These are phyloP conservation scores for Paramecium biaurelia DNA, from an alignment of 73 alveolate species.

Conservation along the genomic window DNA sequence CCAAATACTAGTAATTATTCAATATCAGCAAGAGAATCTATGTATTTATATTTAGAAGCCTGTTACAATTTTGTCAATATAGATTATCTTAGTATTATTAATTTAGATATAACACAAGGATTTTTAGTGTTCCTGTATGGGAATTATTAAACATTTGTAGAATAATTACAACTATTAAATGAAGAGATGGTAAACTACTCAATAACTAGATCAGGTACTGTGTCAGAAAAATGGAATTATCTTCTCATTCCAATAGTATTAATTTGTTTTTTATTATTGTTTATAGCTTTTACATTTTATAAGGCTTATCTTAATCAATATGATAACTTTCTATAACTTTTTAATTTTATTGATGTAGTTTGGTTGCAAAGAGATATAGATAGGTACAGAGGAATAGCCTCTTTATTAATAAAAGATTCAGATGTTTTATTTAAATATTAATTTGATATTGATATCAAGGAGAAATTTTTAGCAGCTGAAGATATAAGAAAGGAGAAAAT, in stretches of 20 bases:
- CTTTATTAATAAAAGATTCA: not conserved
- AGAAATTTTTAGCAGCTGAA: constrained; percentile 16
- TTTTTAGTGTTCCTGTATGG: not conserved
- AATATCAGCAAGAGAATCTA: not conserved
- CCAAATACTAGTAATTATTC: not conserved
- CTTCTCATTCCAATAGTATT: not conserved
- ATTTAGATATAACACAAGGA: not conserved
- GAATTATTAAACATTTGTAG: not conserved
- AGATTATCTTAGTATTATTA: not conserved
- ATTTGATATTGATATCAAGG: constrained; percentile 36
- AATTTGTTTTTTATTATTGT: not conserved
- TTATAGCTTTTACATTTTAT: not conserved
- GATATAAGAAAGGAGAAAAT: constrained; percentile 39
- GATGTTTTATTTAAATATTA: constrained; percentile 29
- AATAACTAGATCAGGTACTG: not conserved
- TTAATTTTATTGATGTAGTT: not conserved
- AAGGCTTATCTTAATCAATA: not conserved
- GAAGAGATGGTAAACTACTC: constrained; percentile 24
- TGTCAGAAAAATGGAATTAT: not conserved
- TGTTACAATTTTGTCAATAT: not conserved
- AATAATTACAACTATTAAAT: not conserved
- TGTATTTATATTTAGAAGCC: not conserved
- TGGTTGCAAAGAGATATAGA: constrained; percentile 48
- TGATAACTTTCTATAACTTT: not conserved
- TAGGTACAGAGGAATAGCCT: constrained; percentile 40